Conservation (phyloP, 768 basidiomycete genomes). For the Auricularia cornea region DNA sequence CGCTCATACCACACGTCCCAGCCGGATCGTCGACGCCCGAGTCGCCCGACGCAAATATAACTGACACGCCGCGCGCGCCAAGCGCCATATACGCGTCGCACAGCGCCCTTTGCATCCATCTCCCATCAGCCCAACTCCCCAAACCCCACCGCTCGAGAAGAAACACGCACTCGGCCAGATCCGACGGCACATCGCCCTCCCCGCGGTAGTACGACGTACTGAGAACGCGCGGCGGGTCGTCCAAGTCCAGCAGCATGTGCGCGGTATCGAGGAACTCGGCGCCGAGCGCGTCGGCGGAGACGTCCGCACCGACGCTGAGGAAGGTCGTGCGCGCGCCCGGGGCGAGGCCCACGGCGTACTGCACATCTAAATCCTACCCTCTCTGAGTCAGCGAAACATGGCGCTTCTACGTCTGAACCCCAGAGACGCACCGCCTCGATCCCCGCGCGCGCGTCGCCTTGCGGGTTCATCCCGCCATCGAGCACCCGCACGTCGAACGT, state of each 20-base stretch:
- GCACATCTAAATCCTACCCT: constrained; percentile 25
- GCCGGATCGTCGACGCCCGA: constrained; percentile 10
- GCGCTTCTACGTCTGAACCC: background rate
- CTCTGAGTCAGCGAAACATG: constrained; percentile 3
- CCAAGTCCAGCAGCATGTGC: constrained; percentile 17
- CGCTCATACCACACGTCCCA: too few relatives aligned
- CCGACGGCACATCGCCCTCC: constrained; percentile 14
- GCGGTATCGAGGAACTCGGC: constrained; percentile 19
- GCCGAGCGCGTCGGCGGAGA: constrained; percentile 10
- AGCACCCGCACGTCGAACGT: constrained; percentile 2
- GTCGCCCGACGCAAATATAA: constrained; percentile 14
- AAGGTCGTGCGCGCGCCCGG: constrained; percentile 20
- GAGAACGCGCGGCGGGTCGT: constrained; percentile 15
- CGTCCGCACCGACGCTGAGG: constrained; percentile 17
- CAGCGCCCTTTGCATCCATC: constrained; percentile 10
- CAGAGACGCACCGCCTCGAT: constrained; percentile 5
- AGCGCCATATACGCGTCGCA: constrained; percentile 21
- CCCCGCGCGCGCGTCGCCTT: constrained; percentile 4
- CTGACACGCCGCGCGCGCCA: constrained; percentile 14
- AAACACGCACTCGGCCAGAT: constrained; percentile 14
- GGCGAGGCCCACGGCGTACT: constrained; percentile 29
- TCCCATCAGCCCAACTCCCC: background rate
- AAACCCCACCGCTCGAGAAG: background rate
- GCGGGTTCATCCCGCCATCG: constrained; percentile 9
- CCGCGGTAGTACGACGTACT: constrained; percentile 21